Conservation (phyloP, 2,329 filamentous ascomycete species). For the Trichoderma gracile region DNA sequence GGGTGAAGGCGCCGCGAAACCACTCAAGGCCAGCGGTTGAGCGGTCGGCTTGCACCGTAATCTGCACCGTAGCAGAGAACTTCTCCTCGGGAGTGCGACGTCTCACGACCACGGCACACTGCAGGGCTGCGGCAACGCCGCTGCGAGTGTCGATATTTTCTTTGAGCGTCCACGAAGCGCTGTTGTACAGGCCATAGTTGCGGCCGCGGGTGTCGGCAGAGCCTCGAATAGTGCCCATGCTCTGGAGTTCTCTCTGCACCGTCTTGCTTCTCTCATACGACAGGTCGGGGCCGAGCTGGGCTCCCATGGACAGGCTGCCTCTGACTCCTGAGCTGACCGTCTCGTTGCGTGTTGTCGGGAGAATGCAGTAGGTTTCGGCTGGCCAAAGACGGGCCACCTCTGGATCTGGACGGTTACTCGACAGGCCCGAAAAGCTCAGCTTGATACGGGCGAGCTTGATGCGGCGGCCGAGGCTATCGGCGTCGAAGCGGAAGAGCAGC, state of each 20-base stretch:
- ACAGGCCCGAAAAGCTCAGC: neutral
- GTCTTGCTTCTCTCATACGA: neutral
- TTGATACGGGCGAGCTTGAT: neutral
- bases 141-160: neutral
- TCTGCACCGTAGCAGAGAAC: neutral
- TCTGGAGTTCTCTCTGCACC: neutral
- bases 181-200: neutral
- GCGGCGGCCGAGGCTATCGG: neutral
- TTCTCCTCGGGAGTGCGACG: neutral
- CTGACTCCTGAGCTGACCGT: neutral
- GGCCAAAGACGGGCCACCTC: neutral
- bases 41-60: neutral
- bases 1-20: neutral
- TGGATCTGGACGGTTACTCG: neutral
- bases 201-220: neutral
- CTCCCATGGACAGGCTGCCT: neutral
- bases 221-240: neutral
- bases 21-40: neutral
- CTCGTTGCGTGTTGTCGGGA: neutral
- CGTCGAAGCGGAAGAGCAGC: neutral
- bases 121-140: neutral
- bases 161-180: neutral
- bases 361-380: neutral
- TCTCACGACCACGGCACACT: neutral
- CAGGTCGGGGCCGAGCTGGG: neutral